Conservation (phyloP, 306 rosid species). For the Fragaria nilgerrensis region DNA sequence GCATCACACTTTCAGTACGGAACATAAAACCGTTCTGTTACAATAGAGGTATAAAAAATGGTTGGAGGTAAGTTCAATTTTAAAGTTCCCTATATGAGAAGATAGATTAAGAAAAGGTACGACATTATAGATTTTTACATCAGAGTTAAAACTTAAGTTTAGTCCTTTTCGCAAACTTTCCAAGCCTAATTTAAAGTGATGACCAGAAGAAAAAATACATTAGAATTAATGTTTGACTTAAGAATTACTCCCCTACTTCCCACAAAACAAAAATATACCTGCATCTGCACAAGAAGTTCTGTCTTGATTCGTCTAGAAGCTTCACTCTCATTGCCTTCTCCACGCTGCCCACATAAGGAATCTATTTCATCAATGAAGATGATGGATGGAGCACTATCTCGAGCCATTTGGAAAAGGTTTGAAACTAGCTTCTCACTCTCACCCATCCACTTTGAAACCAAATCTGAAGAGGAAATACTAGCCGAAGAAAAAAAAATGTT, state of each 20-base stretch:
- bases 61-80: not conserved
- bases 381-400: conserved; percentile 99
- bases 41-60: not conserved
- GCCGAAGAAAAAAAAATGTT: conserved; percentile 12
- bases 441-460: conserved; percentile 99
- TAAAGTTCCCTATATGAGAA: not conserved
- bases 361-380: conserved; percentile 97
- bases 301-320: conserved; percentile 99
- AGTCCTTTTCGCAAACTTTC: not conserved
- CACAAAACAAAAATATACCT: conserved; percentile 56
- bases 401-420: conserved; percentile 97
- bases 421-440: conserved; percentile 99
- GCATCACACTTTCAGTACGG: not conserved
- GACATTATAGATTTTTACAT: not conserved
- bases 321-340: conserved; percentile 99
- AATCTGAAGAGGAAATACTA: conserved; percentile 95
- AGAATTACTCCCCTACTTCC: conserved; percentile 9
- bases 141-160: not conserved
- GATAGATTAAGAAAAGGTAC: not conserved
- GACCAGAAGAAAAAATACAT: not conserved
- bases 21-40: not conserved
- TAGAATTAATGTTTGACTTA: not conserved
- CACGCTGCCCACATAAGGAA: conserved; percentile 94
- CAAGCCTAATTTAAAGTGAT: not conserved
- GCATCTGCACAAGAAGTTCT: conserved; percentile 99